These are phyloP conservation scores for Collybiopsis confluens DNA, from an alignment of 768 basidiomycete species.

Conservation along the genomic window DNA sequence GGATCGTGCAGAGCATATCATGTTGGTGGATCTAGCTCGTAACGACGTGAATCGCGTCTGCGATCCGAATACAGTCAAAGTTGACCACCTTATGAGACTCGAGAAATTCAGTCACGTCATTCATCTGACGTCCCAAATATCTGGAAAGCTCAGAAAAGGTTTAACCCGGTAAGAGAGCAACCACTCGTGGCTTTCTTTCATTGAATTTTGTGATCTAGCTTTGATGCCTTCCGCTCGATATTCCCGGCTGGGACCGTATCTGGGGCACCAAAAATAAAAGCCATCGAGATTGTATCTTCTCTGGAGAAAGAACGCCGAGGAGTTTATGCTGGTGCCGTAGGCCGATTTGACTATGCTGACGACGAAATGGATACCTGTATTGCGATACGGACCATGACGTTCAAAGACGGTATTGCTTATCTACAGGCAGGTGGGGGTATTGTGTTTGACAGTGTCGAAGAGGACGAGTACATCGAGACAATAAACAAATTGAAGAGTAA, in stretches of 20 bases:
- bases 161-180: slow-evolving; percentile 61
- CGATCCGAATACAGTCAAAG: slow-evolving; percentile 90
- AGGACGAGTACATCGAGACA: slow-evolving; percentile 96
- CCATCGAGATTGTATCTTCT: slow-evolving; percentile 86
- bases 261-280: slow-evolving; percentile 98
- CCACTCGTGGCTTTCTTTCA: slow-evolving; percentile 7
- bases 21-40: slow-evolving; percentile 96
- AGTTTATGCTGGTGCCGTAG: slow-evolving; percentile 95
- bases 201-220: slow-evolving; percentile 46
- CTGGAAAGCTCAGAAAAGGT: slow-evolving; percentile 77
- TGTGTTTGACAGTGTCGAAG: slow-evolving; percentile 94
- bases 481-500: slow-evolving; percentile 92
- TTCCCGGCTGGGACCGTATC: slow-evolving; percentile 99
- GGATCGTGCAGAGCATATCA: slow-evolving; percentile 96
- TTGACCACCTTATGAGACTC: slow-evolving; percentile 89
- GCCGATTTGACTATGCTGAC: slow-evolving; percentile 93
- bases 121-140: slow-evolving; percentile 93
- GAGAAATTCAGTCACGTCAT: slow-evolving; percentile 99
- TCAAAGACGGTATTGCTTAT: slow-evolving; percentile 89
- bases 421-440: slow-evolving; percentile 97
- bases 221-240: slow-evolving; percentile 98
- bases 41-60: slow-evolving; percentile 99
- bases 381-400: slow-evolving; percentile 96
- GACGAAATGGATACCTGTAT: slow-evolving; percentile 99
- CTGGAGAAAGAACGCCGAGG: slow-evolving; percentile 88